Conservation (phyloP, 2,329 filamentous ascomycete species). For the Talaromyces sp. region DNA sequence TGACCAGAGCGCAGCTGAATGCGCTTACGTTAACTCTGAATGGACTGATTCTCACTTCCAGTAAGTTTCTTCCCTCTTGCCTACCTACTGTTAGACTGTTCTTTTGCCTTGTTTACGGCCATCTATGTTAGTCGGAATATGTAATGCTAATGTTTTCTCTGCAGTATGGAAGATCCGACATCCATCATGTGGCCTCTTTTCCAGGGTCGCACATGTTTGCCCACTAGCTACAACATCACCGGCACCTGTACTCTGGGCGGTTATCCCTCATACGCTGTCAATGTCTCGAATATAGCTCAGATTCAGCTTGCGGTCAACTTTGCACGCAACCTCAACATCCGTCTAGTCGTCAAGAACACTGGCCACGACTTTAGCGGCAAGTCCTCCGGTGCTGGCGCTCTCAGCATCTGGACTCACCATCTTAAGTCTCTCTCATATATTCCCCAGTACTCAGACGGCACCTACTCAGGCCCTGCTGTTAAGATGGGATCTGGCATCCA, state of each 20-base stretch:
- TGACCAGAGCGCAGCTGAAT: conserved; percentile 11
- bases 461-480: conserved; percentile 3
- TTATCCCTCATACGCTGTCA: conserved; percentile 31
- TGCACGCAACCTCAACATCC: conserved; percentile 6
- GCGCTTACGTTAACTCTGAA: not conserved
- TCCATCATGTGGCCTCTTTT: conserved; percentile 31
- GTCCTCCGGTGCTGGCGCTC: conserved; percentile 43
- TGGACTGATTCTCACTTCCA: conserved; percentile 7
- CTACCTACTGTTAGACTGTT: not conserved
- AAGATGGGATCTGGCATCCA: conserved; percentile 8
- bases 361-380: conserved; percentile 30
- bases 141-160: not conserved
- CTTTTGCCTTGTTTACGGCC: not conserved
- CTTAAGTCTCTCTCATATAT: conserved; percentile 43
- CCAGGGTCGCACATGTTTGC: conserved; percentile 29
- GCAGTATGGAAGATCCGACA: conserved; percentile 20
- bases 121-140: not conserved
- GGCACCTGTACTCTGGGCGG: conserved; percentile 26
- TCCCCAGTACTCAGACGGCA: conserved; percentile 17
- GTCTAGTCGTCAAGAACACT: conserved; percentile 14
- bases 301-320: conserved; percentile 14
- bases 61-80: not conserved
- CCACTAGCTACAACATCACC: conserved; percentile 20
- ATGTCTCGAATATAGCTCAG: conserved; percentile 21
- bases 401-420: conserved; percentile 49